Percentiles rank a stretch among this genome's conserved stretches.
Conservation (phyloP, 2,329 filamentous ascomycete species). For the Diplodia mutila region DNA sequence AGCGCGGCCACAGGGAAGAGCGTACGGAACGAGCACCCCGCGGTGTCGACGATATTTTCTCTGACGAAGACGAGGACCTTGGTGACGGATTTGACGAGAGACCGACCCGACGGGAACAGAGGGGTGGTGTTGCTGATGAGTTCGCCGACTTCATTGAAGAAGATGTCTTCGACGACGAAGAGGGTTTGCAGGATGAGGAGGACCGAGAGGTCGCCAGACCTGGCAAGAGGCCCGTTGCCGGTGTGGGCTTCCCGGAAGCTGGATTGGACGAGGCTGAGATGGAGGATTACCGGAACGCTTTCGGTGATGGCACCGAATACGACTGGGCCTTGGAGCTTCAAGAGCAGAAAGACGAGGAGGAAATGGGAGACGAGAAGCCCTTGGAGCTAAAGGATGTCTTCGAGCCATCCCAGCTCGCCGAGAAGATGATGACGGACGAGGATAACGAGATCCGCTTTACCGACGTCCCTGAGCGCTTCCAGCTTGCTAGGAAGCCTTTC, state of each 20-base stretch:
- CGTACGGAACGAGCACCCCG: slow-evolving; percentile 64
- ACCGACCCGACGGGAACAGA: slow-evolving; percentile 31
- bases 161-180: slow-evolving; percentile 70
- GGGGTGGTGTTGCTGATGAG: slow-evolving; percentile 37
- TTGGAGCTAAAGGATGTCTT: slow-evolving; percentile 98
- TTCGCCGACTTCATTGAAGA: slow-evolving; percentile 88
- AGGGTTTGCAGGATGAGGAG: slow-evolving; percentile 79
- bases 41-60: slow-evolving; percentile 90
- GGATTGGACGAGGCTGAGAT: slow-evolving; percentile 90
- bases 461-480: slow-evolving; percentile 93
- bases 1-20: slow-evolving; percentile 83
- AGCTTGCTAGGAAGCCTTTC: slow-evolving; percentile 87
- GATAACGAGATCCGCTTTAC: slow-evolving; percentile 87
- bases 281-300: slow-evolving; percentile 95
- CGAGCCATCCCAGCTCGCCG: slow-evolving; percentile 90
- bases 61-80: slow-evolving; percentile 84
- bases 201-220: slow-evolving; percentile 80
- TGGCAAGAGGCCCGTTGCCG: slow-evolving; percentile 68
- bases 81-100: slow-evolving; percentile 52
- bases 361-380: slow-evolving; percentile 76
- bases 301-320: slow-evolving; percentile 94
- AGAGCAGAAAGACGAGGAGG: slow-evolving; percentile 78
- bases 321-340: slow-evolving; percentile 91
- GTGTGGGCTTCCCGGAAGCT: slow-evolving; percentile 73
- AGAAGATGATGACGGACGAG: slow-evolving; percentile 93